Evolutionary conservation across 2,329 filamentous ascomycete species (phyloP).

Genomic region (Emergomyces pasteurianus): DNA sequence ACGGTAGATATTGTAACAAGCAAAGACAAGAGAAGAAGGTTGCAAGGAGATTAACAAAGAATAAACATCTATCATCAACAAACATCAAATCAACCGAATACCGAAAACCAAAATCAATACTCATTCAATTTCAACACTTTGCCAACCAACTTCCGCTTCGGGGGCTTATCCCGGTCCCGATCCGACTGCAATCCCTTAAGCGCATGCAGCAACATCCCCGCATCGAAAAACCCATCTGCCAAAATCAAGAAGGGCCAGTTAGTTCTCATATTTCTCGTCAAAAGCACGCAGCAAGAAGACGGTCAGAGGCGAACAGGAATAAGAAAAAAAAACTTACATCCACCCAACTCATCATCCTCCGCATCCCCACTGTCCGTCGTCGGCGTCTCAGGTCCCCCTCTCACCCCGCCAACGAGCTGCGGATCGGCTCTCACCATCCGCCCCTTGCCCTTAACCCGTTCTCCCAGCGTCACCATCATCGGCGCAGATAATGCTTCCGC

Average conservation of each 20-base stretch:
- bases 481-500: constrained; percentile 27
- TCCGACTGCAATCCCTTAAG: constrained; percentile 49
- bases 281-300: neutral
- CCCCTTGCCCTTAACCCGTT: constrained; percentile 55
- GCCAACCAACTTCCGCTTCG: constrained; percentile 31
- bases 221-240: constrained; percentile 91
- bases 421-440: constrained; percentile 52
- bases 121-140: constrained; percentile 39
- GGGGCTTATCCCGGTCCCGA: constrained; percentile 28
- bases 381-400: constrained; percentile 45
- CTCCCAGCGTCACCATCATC: constrained; percentile 19
- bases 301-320: neutral
- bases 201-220: constrained; percentile 83
- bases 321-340: constrained; percentile 57
- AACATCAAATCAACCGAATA: neutral
- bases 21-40: neutral
- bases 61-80: neutral
- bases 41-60: too few relatives aligned
- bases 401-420: constrained; percentile 16
- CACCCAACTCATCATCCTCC: constrained; percentile 80
- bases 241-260: constrained; percentile 5
- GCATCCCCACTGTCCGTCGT: constrained; percentile 58
- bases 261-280: neutral
- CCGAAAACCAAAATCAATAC: constrained; percentile 22
- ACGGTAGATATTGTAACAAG: too few relatives aligned